Evolutionary conservation across 2,329 filamentous ascomycete genomes (phyloP).

Genomic region (Stagonosporopsis tanaceti): DNA sequence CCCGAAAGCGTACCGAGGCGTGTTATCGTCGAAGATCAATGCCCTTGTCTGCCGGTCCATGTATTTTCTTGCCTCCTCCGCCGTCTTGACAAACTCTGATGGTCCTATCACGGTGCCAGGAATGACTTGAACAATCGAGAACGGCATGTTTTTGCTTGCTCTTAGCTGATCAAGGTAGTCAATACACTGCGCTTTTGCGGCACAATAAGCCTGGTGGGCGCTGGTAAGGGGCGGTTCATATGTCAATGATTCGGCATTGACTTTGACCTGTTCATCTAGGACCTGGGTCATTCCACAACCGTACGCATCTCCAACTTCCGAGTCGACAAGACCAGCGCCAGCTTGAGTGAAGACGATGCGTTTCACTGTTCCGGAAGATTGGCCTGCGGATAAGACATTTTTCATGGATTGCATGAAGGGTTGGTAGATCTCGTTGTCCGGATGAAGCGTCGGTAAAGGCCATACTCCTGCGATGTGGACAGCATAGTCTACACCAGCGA

Average conservation of each 20-base stretch:
- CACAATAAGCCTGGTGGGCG: slow-evolving; percentile 45
- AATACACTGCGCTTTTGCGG: slow-evolving; percentile 47
- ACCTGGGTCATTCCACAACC: slow-evolving; percentile 41
- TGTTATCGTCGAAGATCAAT: slow-evolving; percentile 40
- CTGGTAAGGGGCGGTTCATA: slow-evolving; percentile 40
- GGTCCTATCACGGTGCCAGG: slow-evolving; percentile 47
- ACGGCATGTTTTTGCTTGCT: slow-evolving; percentile 21
- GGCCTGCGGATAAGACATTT: slow-evolving; percentile 37
- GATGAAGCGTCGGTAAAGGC: slow-evolving; percentile 43
- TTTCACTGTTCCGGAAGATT: slow-evolving; percentile 34
- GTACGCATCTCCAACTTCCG: slow-evolving; percentile 42
- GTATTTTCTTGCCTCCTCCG: slow-evolving; percentile 25
- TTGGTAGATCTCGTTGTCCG: slow-evolving; percentile 44
- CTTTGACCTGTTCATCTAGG: slow-evolving; percentile 28
- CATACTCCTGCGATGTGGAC: slow-evolving; percentile 47
- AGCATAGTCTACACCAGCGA: slow-evolving; percentile 35
- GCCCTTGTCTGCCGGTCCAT: slow-evolving; percentile 46
- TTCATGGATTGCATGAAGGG: slow-evolving; percentile 46
- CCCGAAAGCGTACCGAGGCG: slow-evolving; percentile 44
- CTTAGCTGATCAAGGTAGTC: slow-evolving; percentile 33
- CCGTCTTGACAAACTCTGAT: slow-evolving; percentile 38
- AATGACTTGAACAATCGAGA: slow-evolving; percentile 44
- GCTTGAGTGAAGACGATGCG: slow-evolving; percentile 47
- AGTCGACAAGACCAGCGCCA: slow-evolving; percentile 43
- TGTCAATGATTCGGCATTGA: slow-evolving; percentile 31